phyloP scores from a whole-genome alignment of 1,284 basidiomycete species.

The Fereydounia khargensis region DNA sequence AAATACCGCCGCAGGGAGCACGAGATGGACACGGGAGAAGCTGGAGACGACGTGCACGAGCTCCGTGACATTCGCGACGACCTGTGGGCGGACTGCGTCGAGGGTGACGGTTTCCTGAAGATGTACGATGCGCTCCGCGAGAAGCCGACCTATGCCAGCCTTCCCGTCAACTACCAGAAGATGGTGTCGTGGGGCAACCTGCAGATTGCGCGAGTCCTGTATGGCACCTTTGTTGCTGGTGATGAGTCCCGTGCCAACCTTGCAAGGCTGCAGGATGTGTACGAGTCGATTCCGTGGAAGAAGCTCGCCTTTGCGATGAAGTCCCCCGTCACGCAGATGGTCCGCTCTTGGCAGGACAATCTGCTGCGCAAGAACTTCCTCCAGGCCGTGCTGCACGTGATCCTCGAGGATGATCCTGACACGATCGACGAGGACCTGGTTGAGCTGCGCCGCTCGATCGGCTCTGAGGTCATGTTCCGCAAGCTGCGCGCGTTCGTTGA shows the following conservation, averaged over 20 bases:
- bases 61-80: constrained; percentile 44
- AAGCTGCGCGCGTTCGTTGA: constrained; percentile 50
- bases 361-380: constrained; percentile 42
- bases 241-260: constrained; percentile 49
- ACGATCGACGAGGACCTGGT: constrained; percentile 45
- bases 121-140: constrained; percentile 41
- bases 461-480: constrained; percentile 44
- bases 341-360: constrained; percentile 43
- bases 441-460: constrained; percentile 36
- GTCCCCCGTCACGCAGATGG: constrained; percentile 39
- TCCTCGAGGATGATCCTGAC: constrained; percentile 48
- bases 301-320: constrained; percentile 47
- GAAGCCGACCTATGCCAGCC: constrained; percentile 29
- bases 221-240: constrained; percentile 48
- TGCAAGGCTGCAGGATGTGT: constrained; percentile 36
- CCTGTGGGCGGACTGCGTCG: constrained; percentile 51
- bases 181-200: constrained; percentile 50
- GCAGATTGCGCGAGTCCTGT: constrained; percentile 47
- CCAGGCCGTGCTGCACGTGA: constrained; percentile 40
- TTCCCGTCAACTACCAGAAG: constrained; percentile 49
- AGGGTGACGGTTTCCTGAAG: constrained; percentile 50
- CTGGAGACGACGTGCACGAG: constrained; percentile 48
- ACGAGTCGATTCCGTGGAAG: constrained; percentile 49
- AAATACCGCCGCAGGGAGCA: constrained; percentile 40
- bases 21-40: constrained; percentile 39